Conservation (phyloP, 2,329 filamentous ascomycete species). For the Zasmidium angulare region DNA sequence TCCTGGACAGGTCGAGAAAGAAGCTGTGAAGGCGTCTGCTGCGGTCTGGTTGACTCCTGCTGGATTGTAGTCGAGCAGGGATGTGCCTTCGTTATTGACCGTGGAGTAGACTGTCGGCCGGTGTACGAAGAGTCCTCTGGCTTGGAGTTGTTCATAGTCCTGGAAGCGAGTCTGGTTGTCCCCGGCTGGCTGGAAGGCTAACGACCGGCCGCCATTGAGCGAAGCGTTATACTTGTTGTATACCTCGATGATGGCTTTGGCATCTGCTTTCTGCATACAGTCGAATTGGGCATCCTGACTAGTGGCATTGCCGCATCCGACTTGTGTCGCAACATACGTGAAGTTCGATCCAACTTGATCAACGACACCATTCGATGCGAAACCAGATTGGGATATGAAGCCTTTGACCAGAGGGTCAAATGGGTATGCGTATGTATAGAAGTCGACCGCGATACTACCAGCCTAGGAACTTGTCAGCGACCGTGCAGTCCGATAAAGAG, state of each 20-base stretch:
- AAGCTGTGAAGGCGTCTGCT: slow-evolving; percentile 3
- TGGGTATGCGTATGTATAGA: slow-evolving; percentile 35
- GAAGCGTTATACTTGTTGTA: slow-evolving; percentile 17
- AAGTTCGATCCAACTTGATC: slow-evolving; percentile 14
- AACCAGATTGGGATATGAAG: slow-evolving; percentile 38
- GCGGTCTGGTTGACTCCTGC: slow-evolving; percentile 16
- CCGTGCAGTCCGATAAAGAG: background rate
- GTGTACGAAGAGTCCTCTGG: slow-evolving; percentile 14
- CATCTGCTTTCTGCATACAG: slow-evolving; percentile 16
- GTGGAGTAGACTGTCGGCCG: slow-evolving; percentile 12
- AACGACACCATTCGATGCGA: slow-evolving; percentile 15
- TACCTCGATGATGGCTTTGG: slow-evolving; percentile 13
- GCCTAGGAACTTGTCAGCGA: slow-evolving; percentile 2
- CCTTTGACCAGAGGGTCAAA: slow-evolving; percentile 38
- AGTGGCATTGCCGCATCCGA: slow-evolving; percentile 12
- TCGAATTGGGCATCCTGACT: slow-evolving; percentile 5
- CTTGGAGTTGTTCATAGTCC: slow-evolving; percentile 16
- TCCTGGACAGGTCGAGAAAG: slow-evolving; percentile 40
- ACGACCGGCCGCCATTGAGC: slow-evolving; percentile 4
- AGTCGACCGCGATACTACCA: slow-evolving; percentile 24
- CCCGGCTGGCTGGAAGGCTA: slow-evolving; percentile 9
- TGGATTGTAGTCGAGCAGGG: slow-evolving; percentile 11
- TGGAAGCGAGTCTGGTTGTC: slow-evolving; percentile 19
- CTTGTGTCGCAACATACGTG: slow-evolving; percentile 11
- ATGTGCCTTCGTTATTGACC: slow-evolving; percentile 16